These are phyloP conservation scores for Murraya paniculata DNA, from an alignment of 345 rosid species.

Conservation along the genomic window DNA sequence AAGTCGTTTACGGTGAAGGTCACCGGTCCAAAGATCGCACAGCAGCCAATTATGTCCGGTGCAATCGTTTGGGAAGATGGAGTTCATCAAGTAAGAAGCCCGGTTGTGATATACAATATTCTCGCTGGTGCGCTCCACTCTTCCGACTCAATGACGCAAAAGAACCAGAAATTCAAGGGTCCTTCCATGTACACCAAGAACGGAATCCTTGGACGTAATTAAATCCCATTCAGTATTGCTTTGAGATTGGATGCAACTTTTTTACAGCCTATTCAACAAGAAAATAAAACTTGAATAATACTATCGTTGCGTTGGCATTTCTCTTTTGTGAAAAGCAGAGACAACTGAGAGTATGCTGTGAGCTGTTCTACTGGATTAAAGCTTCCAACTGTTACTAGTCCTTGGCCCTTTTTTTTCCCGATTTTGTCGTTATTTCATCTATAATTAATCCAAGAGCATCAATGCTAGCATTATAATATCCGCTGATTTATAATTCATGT, in stretches of 20 bases:
- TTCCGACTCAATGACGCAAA: background rate
- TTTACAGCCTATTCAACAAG: background rate
- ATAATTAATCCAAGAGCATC: too few species aligned
- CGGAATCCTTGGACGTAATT: slow-evolving; percentile 18
- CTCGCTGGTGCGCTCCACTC: slow-evolving; percentile 14
- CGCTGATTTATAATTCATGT: too few species aligned
- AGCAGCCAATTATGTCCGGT: slow-evolving; percentile 32
- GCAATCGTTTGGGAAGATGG: slow-evolving; percentile 34
- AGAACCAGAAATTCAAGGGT: slow-evolving; percentile 6
- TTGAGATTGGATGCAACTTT: background rate
- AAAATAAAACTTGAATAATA: slow-evolving; percentile 9
- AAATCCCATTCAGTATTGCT: background rate
- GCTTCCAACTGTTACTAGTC: background rate
- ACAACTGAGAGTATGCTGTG: too few species aligned
- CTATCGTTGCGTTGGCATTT: background rate
- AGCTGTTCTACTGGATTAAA: background rate
- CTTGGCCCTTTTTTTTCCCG: too few species aligned
- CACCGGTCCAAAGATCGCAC: slow-evolving; percentile 20
- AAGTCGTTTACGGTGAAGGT: slow-evolving; percentile 28
- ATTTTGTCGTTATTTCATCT: too few species aligned
- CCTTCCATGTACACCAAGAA: slow-evolving; percentile 26
- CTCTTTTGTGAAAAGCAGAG: too few species aligned
- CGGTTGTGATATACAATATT: slow-evolving; percentile 25
- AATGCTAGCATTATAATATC: too few species aligned
- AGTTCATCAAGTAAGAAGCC: slow-evolving; percentile 33